A percentile compares a stretch with the other conserved stretches of the same genome.
phyloP scores from a whole-genome alignment of 1,284 basidiomycete species.

The Thelephora terrestris region DNA sequence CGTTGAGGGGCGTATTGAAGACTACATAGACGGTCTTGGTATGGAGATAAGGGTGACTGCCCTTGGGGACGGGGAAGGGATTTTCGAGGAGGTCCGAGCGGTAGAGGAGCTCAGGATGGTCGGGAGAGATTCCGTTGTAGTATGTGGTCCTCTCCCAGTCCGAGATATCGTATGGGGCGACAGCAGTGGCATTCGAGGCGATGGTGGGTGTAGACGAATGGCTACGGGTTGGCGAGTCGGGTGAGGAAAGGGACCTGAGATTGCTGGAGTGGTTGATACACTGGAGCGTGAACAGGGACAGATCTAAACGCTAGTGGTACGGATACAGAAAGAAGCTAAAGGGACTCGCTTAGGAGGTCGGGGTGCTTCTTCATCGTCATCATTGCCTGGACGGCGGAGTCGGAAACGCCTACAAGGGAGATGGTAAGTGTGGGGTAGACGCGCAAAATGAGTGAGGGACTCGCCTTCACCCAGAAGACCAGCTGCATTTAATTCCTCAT shows the following conservation, averaged over 20 bases:
- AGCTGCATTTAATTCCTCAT: conserved; percentile 12
- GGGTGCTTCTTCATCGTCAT: conserved; percentile 17
- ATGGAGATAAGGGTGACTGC: conserved; percentile 21
- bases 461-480: conserved; percentile 18
- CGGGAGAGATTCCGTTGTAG: conserved; percentile 15
- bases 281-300: conserved; percentile 16
- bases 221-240: no score
- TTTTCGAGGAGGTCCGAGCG: conserved; percentile 24
- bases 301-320: conserved; percentile 20
- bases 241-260: no score
- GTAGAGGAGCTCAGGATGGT: conserved; percentile 32
- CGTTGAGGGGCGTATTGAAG: conserved; percentile 29
- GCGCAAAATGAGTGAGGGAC: conserved; percentile 18
- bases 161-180: no score
- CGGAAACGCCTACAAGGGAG: conserved; percentile 18
- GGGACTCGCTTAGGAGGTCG: conserved; percentile 19
- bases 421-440: conserved; percentile 10
- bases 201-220: no score
- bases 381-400: conserved; percentile 9
- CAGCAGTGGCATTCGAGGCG: no score
- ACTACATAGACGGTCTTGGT: conserved; percentile 29
- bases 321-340: conserved; percentile 19
- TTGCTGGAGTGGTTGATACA: no score
- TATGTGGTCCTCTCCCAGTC: conserved; percentile 20
- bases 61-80: conserved; percentile 25